Conservation (phyloP, 1,284 basidiomycete genomes). For the Takashimella tepidaria region DNA sequence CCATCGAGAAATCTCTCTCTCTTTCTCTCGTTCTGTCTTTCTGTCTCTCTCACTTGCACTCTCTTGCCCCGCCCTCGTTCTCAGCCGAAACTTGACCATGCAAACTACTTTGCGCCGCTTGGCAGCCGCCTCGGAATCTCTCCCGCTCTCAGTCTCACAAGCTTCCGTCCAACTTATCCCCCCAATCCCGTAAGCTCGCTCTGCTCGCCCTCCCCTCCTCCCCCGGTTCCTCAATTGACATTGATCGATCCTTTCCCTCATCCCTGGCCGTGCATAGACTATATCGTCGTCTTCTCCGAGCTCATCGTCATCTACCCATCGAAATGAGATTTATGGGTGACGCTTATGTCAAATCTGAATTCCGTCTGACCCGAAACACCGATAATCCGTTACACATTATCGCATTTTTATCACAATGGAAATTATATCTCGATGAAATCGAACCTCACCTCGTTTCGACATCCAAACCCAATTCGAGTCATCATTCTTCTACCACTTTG, state of each 20-base stretch:
- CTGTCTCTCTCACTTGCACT: not conserved
- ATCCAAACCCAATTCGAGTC: conserved; percentile 21
- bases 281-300: conserved; percentile 72
- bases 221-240: conserved; percentile 1
- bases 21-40: not conserved
- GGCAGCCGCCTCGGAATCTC: conserved; percentile 52
- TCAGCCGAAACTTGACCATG: too few species aligned
- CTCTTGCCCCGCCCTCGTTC: not conserved
- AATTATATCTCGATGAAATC: conserved; percentile 74
- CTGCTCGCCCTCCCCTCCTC: conserved; percentile 6
- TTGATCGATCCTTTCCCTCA: not conserved
- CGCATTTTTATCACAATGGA: conserved; percentile 90
- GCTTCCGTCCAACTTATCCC: conserved; percentile 69
- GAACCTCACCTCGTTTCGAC: conserved; percentile 13
- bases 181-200: conserved; percentile 64
- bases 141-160: conserved; percentile 57
- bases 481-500: too few species aligned
- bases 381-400: conserved; percentile 84
- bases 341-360: conserved; percentile 83
- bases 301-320: conserved; percentile 64
- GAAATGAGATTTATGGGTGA: conserved; percentile 87
- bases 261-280: conserved; percentile 52
- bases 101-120: not conserved
- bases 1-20: too few species aligned
- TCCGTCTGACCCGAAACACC: conserved; percentile 68